Percentiles rank a stretch among this genome's conserved stretches.
Evolutionary conservation across 768 basidiomycete species (phyloP).

Genomic region (Mycena alexandri): DNA sequence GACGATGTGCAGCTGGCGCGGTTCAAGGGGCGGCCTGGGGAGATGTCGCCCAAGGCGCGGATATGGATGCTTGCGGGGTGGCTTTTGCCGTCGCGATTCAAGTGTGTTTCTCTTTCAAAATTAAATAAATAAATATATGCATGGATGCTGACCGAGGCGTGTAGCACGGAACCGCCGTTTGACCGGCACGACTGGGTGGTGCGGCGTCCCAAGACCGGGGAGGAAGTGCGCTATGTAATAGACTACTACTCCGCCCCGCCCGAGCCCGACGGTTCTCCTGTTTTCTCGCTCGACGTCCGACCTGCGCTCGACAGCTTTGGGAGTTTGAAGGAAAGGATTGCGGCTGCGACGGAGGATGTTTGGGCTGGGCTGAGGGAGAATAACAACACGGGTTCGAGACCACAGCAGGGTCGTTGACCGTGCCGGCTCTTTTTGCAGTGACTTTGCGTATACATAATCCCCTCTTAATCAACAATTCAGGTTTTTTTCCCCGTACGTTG

Average conservation of each 20-base stretch:
- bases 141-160: neutral
- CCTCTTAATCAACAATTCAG: neutral
- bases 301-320: slow-evolving; percentile 91
- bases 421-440: too few species aligned
- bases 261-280: slow-evolving; percentile 91
- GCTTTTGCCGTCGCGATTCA: slow-evolving; percentile 91
- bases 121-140: slow-evolving; percentile 11
- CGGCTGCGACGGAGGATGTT: slow-evolving; percentile 74
- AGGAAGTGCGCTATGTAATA: slow-evolving; percentile 95
- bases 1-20: slow-evolving; percentile 81
- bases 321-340: slow-evolving; percentile 81
- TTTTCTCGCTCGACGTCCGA: slow-evolving; percentile 95
- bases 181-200: slow-evolving; percentile 99
- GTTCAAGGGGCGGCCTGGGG: slow-evolving; percentile 92
- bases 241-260: slow-evolving; percentile 98
- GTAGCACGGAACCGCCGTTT: slow-evolving; percentile 91
- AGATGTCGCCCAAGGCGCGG: slow-evolving; percentile 94
- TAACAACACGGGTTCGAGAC: slow-evolving; percentile 39
- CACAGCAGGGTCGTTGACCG: slow-evolving; percentile 13
- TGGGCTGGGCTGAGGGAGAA: slow-evolving; percentile 65
- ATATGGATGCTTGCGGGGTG: slow-evolving; percentile 89
- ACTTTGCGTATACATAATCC: neutral
- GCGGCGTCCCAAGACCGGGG: slow-evolving; percentile 80
- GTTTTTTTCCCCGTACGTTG: too few species aligned
- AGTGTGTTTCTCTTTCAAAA: slow-evolving; percentile 61